Evolutionary conservation across 768 basidiomycete genomes (phyloP).

Genomic region (Boletus rubescentipes): DNA sequence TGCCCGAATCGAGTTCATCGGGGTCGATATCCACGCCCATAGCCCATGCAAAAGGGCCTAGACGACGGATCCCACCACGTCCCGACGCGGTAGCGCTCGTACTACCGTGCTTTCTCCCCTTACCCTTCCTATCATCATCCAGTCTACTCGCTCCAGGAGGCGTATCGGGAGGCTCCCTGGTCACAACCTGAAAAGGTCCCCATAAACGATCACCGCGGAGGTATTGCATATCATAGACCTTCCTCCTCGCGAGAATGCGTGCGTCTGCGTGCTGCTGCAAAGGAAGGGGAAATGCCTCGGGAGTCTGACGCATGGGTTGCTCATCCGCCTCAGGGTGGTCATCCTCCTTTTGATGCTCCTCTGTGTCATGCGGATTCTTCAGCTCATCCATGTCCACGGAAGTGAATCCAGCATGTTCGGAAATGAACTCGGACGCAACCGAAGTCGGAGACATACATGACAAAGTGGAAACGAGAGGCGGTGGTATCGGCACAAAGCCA

Average conservation of each 20-base stretch:
- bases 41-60: conserved; percentile 20
- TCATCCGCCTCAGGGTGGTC: not conserved
- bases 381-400: not conserved
- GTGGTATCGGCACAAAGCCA: conserved; percentile 39
- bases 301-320: not conserved
- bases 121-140: not conserved
- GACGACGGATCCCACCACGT: not conserved
- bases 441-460: not conserved
- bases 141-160: not conserved
- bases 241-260: conserved; percentile 26
- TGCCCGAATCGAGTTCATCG: conserved; percentile 3
- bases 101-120: not conserved
- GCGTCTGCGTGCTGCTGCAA: conserved; percentile 23
- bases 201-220: conserved; percentile 28
- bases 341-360: not conserved
- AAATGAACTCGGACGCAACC: not conserved
- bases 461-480: conserved; percentile 6
- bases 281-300: conserved; percentile 10
- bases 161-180: not conserved
- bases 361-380: not conserved
- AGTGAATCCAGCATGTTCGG: not conserved
- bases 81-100: not conserved
- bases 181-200: conserved; percentile 28
- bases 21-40: conserved; percentile 15
- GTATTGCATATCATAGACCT: conserved; percentile 34